phyloP scores from a whole-genome alignment of 2,329 filamentous ascomycete species.

The Penicillium fuscoglaucum region DNA sequence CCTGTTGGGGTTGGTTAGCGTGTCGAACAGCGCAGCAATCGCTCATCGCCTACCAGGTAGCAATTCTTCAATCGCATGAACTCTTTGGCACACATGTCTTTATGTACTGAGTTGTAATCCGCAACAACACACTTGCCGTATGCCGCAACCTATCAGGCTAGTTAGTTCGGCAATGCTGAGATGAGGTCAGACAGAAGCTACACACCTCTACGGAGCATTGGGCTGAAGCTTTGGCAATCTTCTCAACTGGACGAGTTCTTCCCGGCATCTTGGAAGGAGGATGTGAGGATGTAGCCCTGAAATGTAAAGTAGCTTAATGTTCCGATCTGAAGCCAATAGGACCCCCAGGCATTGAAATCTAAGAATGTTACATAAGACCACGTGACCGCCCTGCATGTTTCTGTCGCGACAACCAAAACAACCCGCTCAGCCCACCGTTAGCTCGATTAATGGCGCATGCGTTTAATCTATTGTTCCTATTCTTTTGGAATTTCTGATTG shows the following conservation, averaged over 20 bases:
- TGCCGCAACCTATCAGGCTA: conserved; percentile 63
- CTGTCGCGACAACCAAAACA: conserved; percentile 31
- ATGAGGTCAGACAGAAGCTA: conserved; percentile 2
- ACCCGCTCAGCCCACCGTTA: conserved; percentile 4
- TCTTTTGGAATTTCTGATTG: conserved; percentile 4
- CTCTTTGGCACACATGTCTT: conserved; percentile 84
- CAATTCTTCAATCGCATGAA: conserved; percentile 86
- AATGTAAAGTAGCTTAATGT: background rate
- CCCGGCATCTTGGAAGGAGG: conserved; percentile 42
- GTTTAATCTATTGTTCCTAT: conserved; percentile 7
- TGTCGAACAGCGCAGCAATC: background rate
- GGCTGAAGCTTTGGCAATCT: conserved; percentile 63
- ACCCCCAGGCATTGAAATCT: background rate
- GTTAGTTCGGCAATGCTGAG: conserved; percentile 15
- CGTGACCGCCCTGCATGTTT: conserved; percentile 25
- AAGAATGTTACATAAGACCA: conserved; percentile 24
- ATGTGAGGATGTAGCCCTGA: conserved; percentile 1
- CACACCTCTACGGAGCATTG: conserved; percentile 67
- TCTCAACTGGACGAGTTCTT: conserved; percentile 65
- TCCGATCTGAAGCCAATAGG: conserved; percentile 1
- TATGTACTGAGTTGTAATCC: conserved; percentile 86
- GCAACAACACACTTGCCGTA: conserved; percentile 91
- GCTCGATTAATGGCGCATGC: conserved; percentile 3
- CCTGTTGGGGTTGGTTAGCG: conserved; percentile 38
- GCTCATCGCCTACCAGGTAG: conserved; percentile 66